Evolutionary conservation across 176 grass and related monocot species (phyloP).

Genomic region (Carex myosuroides): DNA sequence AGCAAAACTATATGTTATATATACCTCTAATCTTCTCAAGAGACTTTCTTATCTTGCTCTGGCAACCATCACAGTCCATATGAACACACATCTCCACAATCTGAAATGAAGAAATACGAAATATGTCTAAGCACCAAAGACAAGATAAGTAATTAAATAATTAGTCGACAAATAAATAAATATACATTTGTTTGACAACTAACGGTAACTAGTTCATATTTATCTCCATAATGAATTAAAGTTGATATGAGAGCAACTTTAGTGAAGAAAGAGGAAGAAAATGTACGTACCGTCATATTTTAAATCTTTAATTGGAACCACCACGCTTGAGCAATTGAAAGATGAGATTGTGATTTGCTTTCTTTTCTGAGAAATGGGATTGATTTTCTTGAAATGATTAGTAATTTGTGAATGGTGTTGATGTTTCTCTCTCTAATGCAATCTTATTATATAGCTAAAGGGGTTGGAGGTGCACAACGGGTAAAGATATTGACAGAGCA

Average conservation of each 20-base stretch:
- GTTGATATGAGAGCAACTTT: background rate
- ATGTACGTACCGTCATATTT: conserved; percentile 14
- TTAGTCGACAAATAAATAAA: background rate
- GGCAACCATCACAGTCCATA: conserved; percentile 83
- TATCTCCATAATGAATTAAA: conserved; percentile 3
- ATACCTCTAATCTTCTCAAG: conserved; percentile 54
- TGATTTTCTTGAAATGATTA: background rate
- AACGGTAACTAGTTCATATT: background rate
- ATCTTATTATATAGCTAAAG: background rate
- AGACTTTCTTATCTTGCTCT: conserved; percentile 79
- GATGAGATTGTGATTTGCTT: background rate
- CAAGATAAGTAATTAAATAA: conserved; percentile 1
- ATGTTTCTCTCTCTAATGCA: background rate
- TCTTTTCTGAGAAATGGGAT: background rate
- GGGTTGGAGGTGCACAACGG: background rate
- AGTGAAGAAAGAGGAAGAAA: background rate
- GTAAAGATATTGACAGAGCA: too few species aligned
- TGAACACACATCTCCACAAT: conserved; percentile 91
- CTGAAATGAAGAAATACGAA: conserved; percentile 22
- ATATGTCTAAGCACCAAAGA: background rate
- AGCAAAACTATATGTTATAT: background rate
- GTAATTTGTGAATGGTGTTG: background rate
- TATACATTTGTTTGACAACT: background rate
- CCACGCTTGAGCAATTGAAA: background rate
- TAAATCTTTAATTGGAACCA: conserved; percentile 7